A percentile compares a stretch with the other conserved stretches of the same genome.
Conservation (phyloP, 768 basidiomycete species). For the Sarcodon sp. region DNA sequence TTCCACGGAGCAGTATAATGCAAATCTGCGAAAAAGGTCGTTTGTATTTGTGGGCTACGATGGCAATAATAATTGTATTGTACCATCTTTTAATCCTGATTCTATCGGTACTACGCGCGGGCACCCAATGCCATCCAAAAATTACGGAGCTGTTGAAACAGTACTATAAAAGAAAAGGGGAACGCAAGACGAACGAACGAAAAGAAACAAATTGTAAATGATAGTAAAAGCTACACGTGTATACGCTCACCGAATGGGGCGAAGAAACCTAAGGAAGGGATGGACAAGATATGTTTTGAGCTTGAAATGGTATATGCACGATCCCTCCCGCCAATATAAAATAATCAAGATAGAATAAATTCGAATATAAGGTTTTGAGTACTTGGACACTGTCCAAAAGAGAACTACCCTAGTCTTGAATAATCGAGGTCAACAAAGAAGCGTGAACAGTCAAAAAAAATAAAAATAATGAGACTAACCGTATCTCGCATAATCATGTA, state of each 20-base stretch:
- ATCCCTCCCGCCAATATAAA: not conserved
- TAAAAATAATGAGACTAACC: conserved; percentile 5
- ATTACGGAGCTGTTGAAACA: no score
- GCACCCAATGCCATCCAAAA: no score
- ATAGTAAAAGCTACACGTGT: no score
- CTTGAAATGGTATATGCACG: conserved; percentile 5
- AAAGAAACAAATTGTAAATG: no score
- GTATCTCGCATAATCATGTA: conserved; percentile 32
- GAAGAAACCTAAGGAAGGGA: conserved; percentile 5
- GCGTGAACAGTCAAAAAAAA: not conserved
- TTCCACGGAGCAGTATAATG: no score
- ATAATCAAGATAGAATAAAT: conserved; percentile 5
- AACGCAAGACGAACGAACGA: no score
- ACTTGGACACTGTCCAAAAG: not conserved
- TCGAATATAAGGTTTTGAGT: not conserved
- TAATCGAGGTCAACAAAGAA: not conserved
- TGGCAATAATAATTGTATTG: no score
- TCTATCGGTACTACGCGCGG: no score
- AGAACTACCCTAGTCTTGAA: not conserved
- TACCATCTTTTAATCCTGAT: no score
- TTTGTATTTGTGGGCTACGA: no score
- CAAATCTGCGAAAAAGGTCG: no score
- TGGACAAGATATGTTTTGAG: conserved; percentile 1
- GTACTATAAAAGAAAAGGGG: no score
- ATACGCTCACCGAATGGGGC: conserved; percentile 4